phyloP scores from a whole-genome alignment of 2,329 filamentous ascomycete genomes.

The Aspergillus tubingensis region DNA sequence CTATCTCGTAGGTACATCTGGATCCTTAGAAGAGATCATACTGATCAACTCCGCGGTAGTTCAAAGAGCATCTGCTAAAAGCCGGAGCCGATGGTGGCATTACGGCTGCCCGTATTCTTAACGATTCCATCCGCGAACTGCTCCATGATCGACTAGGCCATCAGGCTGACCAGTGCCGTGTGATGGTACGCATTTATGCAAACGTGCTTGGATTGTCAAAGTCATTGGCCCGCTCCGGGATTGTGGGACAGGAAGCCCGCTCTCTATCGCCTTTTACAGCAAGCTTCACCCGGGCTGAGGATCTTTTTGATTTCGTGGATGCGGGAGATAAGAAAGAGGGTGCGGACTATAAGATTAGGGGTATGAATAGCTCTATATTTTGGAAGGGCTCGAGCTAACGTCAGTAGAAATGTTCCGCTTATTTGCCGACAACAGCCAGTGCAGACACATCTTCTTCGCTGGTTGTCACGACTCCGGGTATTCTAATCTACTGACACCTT shows the following conservation, averaged over 20 bases:
- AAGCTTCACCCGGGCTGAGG: conserved; percentile 59
- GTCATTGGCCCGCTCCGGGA: conserved; percentile 50
- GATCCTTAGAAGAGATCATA: conserved; percentile 51
- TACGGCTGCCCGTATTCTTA: conserved; percentile 56
- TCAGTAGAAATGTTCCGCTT: conserved; percentile 44
- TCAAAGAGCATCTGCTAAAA: conserved; percentile 53
- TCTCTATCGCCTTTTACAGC: conserved; percentile 59
- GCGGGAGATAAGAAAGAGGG: conserved; percentile 63
- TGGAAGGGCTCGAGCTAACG: neutral
- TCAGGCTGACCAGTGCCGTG: conserved; percentile 53
- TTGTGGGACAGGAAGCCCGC: conserved; percentile 57
- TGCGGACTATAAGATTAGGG: conserved; percentile 62
- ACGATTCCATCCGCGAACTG: conserved; percentile 52
- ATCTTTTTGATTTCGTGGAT: conserved; percentile 63
- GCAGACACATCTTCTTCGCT: conserved; percentile 66
- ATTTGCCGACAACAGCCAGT: conserved; percentile 61
- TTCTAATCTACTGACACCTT: conserved; percentile 57
- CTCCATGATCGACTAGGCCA: conserved; percentile 46
- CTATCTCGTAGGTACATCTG: conserved; percentile 44
- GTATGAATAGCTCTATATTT: conserved; percentile 25
- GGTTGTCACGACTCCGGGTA: conserved; percentile 64
- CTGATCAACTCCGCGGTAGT: conserved; percentile 56
- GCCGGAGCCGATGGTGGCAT: conserved; percentile 57
- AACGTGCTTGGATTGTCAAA: conserved; percentile 58
- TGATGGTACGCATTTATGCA: conserved; percentile 60